Percentiles rank a stretch among this genome's conserved stretches.
phyloP scores from a whole-genome alignment of 257 asterid species.

The Orobanche coerulescens region DNA sequence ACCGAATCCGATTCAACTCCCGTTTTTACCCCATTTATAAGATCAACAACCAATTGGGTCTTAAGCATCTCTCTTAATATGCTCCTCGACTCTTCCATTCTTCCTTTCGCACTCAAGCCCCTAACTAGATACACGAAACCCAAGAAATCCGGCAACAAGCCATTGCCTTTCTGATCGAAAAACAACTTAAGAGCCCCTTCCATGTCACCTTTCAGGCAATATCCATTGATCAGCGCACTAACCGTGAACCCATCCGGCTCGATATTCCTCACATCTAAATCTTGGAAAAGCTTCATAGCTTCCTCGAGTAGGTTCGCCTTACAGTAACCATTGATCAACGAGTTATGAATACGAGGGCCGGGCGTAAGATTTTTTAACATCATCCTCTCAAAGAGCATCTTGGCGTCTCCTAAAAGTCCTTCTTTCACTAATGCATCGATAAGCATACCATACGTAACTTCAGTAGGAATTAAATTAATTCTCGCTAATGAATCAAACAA shows the following conservation, averaged over 20 bases:
- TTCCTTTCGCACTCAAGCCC: slow-evolving; percentile 81
- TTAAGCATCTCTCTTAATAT: slow-evolving; percentile 80
- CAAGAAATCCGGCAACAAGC: slow-evolving; percentile 62
- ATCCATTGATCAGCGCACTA: slow-evolving; percentile 61
- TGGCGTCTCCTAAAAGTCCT: slow-evolving; percentile 62
- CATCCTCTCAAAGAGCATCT: slow-evolving; percentile 60
- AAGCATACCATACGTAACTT: slow-evolving; percentile 70
- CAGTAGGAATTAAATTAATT: slow-evolving; percentile 48
- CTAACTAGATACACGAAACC: slow-evolving; percentile 69
- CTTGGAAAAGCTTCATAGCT: slow-evolving; percentile 47
- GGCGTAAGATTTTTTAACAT: slow-evolving; percentile 40
- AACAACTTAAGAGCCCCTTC: slow-evolving; percentile 72
- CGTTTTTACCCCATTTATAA: slow-evolving; percentile 39
- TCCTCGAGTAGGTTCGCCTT: slow-evolving; percentile 51
- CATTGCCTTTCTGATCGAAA: slow-evolving; percentile 44
- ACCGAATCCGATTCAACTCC: slow-evolving; percentile 56
- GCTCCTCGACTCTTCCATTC: slow-evolving; percentile 88
- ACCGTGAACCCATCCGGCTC: slow-evolving; percentile 76
- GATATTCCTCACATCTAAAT: slow-evolving; percentile 45
- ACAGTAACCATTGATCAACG: slow-evolving; percentile 73
- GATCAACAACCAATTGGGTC: slow-evolving; percentile 39
- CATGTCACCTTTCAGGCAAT: slow-evolving; percentile 73
- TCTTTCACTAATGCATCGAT: slow-evolving; percentile 62
- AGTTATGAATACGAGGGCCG: slow-evolving; percentile 53
- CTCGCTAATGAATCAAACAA: slow-evolving; percentile 68